phyloP scores from a whole-genome alignment of 2,329 filamentous ascomycete species.

The Botrytis cinerea region DNA sequence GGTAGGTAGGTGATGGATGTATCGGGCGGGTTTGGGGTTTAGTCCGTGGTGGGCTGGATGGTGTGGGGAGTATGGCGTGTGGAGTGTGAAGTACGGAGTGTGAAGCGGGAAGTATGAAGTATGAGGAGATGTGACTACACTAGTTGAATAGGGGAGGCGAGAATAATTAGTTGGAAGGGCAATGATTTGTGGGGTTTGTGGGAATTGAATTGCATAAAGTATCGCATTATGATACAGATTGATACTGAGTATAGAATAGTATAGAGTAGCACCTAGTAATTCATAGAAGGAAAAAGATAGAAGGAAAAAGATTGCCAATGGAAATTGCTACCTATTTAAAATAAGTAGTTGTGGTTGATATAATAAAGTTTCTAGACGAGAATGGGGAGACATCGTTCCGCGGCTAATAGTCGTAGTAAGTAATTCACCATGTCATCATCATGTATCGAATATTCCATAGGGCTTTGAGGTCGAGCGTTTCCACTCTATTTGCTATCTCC shows the following conservation, averaged over 20 bases:
- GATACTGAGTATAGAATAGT: not conserved
- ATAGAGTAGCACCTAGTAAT: not conserved
- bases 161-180: not conserved
- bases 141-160: not conserved
- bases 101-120: too few species aligned
- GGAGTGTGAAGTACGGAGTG: too few species aligned
- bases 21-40: not conserved
- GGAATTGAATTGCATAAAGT: not conserved
- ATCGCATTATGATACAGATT: not conserved
- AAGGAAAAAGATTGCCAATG: not conserved
- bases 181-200: not conserved
- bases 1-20: not conserved
- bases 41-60: not conserved
- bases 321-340: not conserved
- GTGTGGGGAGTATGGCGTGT: not conserved
- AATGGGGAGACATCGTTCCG: not conserved
- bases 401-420: not conserved
- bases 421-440: not conserved
- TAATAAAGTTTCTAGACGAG: not conserved
- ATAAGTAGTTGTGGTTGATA: not conserved
- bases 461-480: slow-evolving; percentile 1
- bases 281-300: not conserved
- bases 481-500: not conserved
- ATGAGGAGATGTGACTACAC: not conserved
- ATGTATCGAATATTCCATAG: not conserved